Conservation (phyloP, 768 basidiomycete genomes). For the Leccinellum luteum region DNA sequence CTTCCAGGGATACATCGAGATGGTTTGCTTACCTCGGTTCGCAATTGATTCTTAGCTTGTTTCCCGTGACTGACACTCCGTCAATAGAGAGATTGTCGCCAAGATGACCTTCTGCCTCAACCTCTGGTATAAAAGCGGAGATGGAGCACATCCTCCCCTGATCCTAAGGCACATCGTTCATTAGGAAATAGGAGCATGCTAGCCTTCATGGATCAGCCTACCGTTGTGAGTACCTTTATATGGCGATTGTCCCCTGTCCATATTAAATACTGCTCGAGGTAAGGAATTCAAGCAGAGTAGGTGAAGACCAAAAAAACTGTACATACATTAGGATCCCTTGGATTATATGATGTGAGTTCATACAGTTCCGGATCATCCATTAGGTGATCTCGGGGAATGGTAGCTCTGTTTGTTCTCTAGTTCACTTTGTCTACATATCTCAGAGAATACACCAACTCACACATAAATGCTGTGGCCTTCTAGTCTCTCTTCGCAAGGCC, state of each 20-base stretch:
- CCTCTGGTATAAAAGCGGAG: slow-evolving; percentile 41
- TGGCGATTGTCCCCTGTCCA: slow-evolving; percentile 30
- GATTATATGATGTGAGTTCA: slow-evolving; percentile 24
- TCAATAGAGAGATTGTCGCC: slow-evolving; percentile 26
- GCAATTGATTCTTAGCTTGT: slow-evolving; percentile 34
- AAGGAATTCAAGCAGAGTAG: background rate
- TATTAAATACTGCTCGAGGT: slow-evolving; percentile 19
- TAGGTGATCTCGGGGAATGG: slow-evolving; percentile 42
- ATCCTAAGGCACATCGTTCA: slow-evolving; percentile 13
- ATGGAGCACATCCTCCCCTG: slow-evolving; percentile 39
- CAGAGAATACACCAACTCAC: slow-evolving; percentile 30
- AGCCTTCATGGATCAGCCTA: slow-evolving; percentile 10
- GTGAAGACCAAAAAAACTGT: background rate
- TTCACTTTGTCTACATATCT: background rate
- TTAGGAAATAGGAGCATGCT: background rate
- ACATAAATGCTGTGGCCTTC: slow-evolving; percentile 43
- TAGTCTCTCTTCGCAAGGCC: slow-evolving; percentile 29
- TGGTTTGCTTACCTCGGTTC: slow-evolving; percentile 37
- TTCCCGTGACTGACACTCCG: slow-evolving; percentile 30
- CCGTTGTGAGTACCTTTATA: slow-evolving; percentile 20
- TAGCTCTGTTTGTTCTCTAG: slow-evolving; percentile 35
- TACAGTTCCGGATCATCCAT: slow-evolving; percentile 44
- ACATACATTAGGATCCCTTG: slow-evolving; percentile 25
- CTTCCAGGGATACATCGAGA: background rate
- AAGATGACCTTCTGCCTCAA: slow-evolving; percentile 33